Evolutionary conservation across 805 yeast genomes (phyloP).

Genomic region (Danielia oregonensis): DNA sequence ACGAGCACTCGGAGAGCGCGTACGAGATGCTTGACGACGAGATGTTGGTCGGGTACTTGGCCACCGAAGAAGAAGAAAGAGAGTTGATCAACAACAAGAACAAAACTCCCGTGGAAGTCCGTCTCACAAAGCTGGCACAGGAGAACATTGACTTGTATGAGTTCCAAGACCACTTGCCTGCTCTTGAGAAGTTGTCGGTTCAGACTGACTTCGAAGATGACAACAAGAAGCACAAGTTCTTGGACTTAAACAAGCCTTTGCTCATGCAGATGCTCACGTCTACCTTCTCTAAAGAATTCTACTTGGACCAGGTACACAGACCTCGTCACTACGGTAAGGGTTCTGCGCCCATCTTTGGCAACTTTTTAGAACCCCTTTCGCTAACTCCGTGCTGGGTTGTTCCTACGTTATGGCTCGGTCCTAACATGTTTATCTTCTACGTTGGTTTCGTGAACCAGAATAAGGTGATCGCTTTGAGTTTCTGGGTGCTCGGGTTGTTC

Average conservation of each 20-base stretch:
- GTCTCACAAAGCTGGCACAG: constrained; percentile 22
- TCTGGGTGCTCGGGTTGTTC: constrained; percentile 78
- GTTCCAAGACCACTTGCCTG: constrained; percentile 61
- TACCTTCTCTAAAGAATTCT: constrained; percentile 80
- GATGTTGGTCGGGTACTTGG: constrained; percentile 76
- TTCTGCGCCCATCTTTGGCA: constrained; percentile 93
- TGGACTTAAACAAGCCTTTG: constrained; percentile 81
- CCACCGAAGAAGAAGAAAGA: constrained; percentile 73
- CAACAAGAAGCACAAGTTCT: constrained; percentile 71
- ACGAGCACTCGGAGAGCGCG: constrained; percentile 81
- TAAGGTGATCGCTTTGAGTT: constrained; percentile 42
- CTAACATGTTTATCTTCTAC: constrained; percentile 58
- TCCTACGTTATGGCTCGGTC: constrained; percentile 85
- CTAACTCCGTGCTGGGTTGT: constrained; percentile 94
- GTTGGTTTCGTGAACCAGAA: constrained; percentile 54
- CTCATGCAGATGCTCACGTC: constrained; percentile 75
- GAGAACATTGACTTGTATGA: constrained; percentile 29
- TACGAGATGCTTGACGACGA: constrained; percentile 82
- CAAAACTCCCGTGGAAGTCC: constrained; percentile 58
- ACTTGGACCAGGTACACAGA: constrained; percentile 93
- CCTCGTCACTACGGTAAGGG: constrained; percentile 98
- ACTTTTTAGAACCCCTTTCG: constrained; percentile 86
- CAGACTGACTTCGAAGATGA: constrained; percentile 78
- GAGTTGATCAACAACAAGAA: constrained; percentile 62
- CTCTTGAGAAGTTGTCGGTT: constrained; percentile 67